phyloP scores from a whole-genome alignment of 78 protist species.

The Dictyostelium intermedium region DNA sequence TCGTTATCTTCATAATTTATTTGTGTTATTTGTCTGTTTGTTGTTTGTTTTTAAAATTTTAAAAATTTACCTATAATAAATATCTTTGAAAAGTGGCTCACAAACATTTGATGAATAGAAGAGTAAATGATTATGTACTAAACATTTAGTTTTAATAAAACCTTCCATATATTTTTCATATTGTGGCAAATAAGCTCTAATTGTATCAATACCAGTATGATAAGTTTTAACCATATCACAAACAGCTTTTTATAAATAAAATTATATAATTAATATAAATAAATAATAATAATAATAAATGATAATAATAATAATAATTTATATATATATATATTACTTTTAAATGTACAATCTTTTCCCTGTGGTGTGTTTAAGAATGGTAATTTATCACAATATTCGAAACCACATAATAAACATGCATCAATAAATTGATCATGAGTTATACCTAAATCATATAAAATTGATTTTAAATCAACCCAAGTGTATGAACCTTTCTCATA shows the following conservation, averaged over 20 bases:
- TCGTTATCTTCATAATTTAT: background rate
- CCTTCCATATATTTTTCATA: slow-evolving; percentile 40
- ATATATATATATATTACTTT: background rate
- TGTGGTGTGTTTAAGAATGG: background rate
- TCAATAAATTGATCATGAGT: slow-evolving; percentile 76
- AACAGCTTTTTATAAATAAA: background rate
- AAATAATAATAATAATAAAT: background rate
- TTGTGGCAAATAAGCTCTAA: background rate
- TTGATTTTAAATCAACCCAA: slow-evolving; percentile 65
- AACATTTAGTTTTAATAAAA: slow-evolving; percentile 45
- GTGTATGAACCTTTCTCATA: slow-evolving; percentile 60
- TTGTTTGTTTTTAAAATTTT: background rate
- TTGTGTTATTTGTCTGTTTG: background rate
- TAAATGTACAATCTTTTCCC: slow-evolving; percentile 17
- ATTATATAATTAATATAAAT: background rate
- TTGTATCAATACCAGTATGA: slow-evolving; percentile 31
- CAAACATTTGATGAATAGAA: slow-evolving; percentile 22
- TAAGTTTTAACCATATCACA: slow-evolving; percentile 61
- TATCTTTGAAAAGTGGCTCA: slow-evolving; percentile 62
- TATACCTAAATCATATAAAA: slow-evolving; percentile 24
- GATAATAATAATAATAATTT: background rate
- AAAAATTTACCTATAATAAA: slow-evolving; percentile 29
- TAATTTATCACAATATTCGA: slow-evolving; percentile 36
- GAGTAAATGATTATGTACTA: slow-evolving; percentile 47
- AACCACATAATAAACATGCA: slow-evolving; percentile 59